A percentile compares a stretch with the other conserved stretches of the same genome.
These are phyloP conservation scores for Sambucus nigra DNA, from an alignment of 129 eudicot genomes.

Conservation along the genomic window DNA sequence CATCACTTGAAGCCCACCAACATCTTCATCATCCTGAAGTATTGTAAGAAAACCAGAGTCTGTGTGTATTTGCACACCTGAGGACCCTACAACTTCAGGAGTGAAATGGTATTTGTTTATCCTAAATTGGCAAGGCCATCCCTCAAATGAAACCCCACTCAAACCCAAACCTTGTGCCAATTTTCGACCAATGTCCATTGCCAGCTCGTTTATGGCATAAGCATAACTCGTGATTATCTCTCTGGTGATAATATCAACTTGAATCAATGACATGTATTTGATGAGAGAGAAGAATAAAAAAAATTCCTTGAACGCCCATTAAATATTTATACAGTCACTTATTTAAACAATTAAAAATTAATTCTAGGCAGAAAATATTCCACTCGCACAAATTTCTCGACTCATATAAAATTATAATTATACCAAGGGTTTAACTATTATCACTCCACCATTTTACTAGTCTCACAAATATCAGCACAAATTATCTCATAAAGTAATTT, in stretches of 20 bases:
- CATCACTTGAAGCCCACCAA: constrained; percentile 91
- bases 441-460: too few relatives aligned
- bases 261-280: neutral
- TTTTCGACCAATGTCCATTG: constrained; percentile 30
- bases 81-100: constrained; percentile 43
- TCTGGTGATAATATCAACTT: constrained; percentile 24
- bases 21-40: constrained; percentile 73
- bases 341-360: neutral
- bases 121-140: constrained; percentile 72
- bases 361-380: too few relatives aligned
- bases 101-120: constrained; percentile 69
- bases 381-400: too few relatives aligned
- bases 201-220: constrained; percentile 39
- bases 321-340: too few relatives aligned
- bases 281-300: neutral
- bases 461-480: too few relatives aligned
- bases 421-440: too few relatives aligned
- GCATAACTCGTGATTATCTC: constrained; percentile 52
- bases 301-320: neutral
- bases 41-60: constrained; percentile 81
- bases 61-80: constrained; percentile 70
- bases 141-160: constrained; percentile 26
- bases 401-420: too few relatives aligned
- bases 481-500: too few relatives aligned
- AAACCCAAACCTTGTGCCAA: constrained; percentile 44